Percentiles rank a stretch among this genome's conserved stretches.
Conservation (phyloP, 768 basidiomycete genomes). For the Amanita pseudoporphyria region DNA sequence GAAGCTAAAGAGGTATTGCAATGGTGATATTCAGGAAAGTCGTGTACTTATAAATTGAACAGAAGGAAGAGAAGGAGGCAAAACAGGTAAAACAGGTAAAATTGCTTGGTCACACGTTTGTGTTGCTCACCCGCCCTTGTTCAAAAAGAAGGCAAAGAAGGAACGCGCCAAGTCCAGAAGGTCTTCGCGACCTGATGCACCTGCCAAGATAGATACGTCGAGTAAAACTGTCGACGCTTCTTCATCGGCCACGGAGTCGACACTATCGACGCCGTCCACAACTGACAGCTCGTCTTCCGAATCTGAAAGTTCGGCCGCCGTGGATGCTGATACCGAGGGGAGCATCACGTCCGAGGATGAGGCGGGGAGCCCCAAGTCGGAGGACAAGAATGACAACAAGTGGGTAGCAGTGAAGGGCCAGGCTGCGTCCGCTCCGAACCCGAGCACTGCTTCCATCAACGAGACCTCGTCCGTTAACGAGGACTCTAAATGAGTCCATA, state of each 20-base stretch:
- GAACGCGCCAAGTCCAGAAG: conserved; percentile 50
- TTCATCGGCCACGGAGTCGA: conserved; percentile 15
- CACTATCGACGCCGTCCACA: not conserved
- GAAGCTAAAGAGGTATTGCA: conserved; percentile 31
- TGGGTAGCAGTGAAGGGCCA: conserved; percentile 70
- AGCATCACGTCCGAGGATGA: conserved; percentile 73
- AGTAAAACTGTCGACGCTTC: conserved; percentile 15
- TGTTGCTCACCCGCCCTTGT: conserved; percentile 9
- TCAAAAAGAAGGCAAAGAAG: conserved; percentile 39
- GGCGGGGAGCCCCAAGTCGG: conserved; percentile 29
- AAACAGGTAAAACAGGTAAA: conserved; percentile 54
- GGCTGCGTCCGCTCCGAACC: conserved; percentile 12
- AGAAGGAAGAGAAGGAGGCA: conserved; percentile 45
- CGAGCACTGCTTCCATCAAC: not conserved
- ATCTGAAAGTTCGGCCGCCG: conserved; percentile 48
- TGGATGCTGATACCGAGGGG: conserved; percentile 69
- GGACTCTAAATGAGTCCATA: not conserved
- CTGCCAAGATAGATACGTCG: conserved; percentile 20
- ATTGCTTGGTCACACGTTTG: not conserved
- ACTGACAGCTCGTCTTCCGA: conserved; percentile 36
- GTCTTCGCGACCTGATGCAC: conserved; percentile 29
- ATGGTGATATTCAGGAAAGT: conserved; percentile 12
- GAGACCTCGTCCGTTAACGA: not conserved
- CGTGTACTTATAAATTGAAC: conserved; percentile 9
- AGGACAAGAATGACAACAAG: conserved; percentile 29